Percentiles rank a stretch among this genome's conserved stretches.
These are phyloP conservation scores for Russula abietina DNA, from an alignment of 768 basidiomycete species.

Conservation along the genomic window DNA sequence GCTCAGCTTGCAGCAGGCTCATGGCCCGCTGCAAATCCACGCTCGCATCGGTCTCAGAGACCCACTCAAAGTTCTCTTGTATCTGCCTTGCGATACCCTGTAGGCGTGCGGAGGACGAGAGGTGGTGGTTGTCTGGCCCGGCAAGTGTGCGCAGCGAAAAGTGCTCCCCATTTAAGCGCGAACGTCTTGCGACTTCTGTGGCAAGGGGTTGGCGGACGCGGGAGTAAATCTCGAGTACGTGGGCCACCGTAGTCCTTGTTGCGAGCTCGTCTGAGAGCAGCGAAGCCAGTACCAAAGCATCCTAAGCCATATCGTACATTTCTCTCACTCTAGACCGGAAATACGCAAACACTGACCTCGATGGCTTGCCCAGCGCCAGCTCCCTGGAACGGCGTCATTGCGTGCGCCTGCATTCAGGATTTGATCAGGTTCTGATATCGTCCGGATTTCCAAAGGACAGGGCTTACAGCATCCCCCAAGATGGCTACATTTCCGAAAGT, in stretches of 20 bases:
- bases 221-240: conserved; percentile 32
- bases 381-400: conserved; percentile 41
- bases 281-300: conserved; percentile 35
- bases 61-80: conserved; percentile 18
- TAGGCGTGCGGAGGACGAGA: not conserved
- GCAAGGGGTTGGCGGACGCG: conserved; percentile 31
- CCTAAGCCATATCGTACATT: conserved; percentile 22
- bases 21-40: conserved; percentile 5
- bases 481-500: conserved; percentile 48
- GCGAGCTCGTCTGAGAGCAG: conserved; percentile 41
- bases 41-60: conserved; percentile 10
- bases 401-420: conserved; percentile 29
- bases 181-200: conserved; percentile 26
- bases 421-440: not conserved
- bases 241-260: conserved; percentile 22
- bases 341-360: conserved; percentile 33
- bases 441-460: not conserved
- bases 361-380: conserved; percentile 41
- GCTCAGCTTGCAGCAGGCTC: not conserved
- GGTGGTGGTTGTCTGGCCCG: not conserved
- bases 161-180: conserved; percentile 30
- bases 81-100: not conserved
- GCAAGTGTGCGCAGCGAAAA: conserved; percentile 25
- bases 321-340: not conserved
- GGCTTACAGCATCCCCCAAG: conserved; percentile 37